Conservation (phyloP, 208 protist genomes). For the Wallacemonas rigidus region DNA sequence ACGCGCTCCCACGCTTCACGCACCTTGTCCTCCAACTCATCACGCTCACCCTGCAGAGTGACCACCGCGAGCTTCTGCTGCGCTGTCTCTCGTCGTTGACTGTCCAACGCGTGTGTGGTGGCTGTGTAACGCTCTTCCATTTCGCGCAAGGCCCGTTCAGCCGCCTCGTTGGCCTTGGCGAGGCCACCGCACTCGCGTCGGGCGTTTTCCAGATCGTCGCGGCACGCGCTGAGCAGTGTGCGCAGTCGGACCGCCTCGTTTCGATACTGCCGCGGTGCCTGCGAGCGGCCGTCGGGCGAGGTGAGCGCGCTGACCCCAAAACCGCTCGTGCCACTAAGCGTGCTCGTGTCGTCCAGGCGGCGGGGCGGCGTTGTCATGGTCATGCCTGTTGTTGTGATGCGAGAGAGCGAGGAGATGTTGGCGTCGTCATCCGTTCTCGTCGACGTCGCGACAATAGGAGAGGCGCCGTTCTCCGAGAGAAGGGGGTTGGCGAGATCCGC, state of each 20-base stretch:
- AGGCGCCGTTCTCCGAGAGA: not conserved
- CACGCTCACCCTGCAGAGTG: conserved; percentile 54
- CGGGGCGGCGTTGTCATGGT: not conserved
- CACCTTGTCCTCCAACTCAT: conserved; percentile 59
- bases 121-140: conserved; percentile 31
- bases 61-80: conserved; percentile 38
- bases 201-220: conserved; percentile 38
- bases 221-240: conserved; percentile 19
- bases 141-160: conserved; percentile 41
- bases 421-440: not conserved
- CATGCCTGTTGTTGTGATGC: not conserved
- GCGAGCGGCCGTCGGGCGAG: conserved; percentile 1
- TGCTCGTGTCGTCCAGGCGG: not conserved
- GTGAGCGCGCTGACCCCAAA: not conserved
- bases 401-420: not conserved
- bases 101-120: conserved; percentile 29
- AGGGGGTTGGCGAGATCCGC: not conserved
- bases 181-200: conserved; percentile 29
- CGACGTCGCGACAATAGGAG: not conserved
- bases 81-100: conserved; percentile 40
- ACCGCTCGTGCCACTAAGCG: not conserved
- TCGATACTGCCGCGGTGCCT: conserved; percentile 5
- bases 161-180: conserved; percentile 31
- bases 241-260: conserved; percentile 32
- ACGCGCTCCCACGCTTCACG: conserved; percentile 62